Evolutionary conservation across 495 filamentous ascomycete genomes (phyloP).

Genomic region (Penicillium cinerascens): DNA sequence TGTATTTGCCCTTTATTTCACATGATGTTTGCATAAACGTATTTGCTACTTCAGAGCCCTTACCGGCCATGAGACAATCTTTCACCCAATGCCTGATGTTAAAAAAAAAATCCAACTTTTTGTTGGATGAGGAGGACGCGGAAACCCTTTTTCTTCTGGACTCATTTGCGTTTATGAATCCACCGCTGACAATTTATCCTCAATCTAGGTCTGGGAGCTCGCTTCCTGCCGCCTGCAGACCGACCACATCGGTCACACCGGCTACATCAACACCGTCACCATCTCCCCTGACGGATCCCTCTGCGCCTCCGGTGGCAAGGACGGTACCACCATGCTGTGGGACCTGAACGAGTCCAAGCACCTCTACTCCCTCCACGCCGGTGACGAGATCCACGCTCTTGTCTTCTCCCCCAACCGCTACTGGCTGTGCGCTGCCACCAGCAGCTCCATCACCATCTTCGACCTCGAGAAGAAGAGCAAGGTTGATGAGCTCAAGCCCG

Average conservation of each 20-base stretch:
- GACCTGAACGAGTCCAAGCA: constrained; percentile 99
- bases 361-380: constrained; percentile 98
- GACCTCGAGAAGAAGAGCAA: constrained; percentile 99
- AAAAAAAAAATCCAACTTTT: constrained; percentile 22
- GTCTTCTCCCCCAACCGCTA: constrained; percentile 99
- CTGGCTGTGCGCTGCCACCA: constrained; percentile 98
- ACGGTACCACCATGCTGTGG: constrained; percentile 99
- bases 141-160: constrained; percentile 14
- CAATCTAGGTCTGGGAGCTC: constrained; percentile 91
- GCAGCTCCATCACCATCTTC: constrained; percentile 99
- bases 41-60: constrained; percentile 99
- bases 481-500: constrained; percentile 99
- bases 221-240: constrained; percentile 98
- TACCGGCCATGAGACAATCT: constrained; percentile 91
- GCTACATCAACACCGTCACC: constrained; percentile 99
- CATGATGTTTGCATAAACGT: constrained; percentile 95
- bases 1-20: constrained; percentile 27
- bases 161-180: not conserved
- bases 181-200: constrained; percentile 26
- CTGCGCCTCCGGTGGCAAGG: constrained; percentile 98
- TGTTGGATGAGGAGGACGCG: constrained; percentile 16
- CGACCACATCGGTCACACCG: constrained; percentile 99
- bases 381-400: constrained; percentile 99
- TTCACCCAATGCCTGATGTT: constrained; percentile 86
- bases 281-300: constrained; percentile 99